phyloP scores from a whole-genome alignment of 257 asterid genomes.

The Solanum lignicaule region DNA sequence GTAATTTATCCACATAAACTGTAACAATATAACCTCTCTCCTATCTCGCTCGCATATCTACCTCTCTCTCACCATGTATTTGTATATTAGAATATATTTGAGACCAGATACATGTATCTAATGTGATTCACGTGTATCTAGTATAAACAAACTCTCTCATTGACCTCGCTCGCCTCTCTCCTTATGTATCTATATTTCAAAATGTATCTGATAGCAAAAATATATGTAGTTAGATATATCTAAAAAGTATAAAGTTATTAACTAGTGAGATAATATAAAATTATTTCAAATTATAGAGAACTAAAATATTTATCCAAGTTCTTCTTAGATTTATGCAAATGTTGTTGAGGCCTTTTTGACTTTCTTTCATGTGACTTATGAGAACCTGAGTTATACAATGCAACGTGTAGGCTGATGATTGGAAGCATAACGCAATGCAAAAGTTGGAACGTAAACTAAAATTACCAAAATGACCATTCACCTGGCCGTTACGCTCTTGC shows the following conservation, averaged over 20 bases:
- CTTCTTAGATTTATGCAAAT: no score
- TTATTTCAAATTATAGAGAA: background rate
- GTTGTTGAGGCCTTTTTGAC: background rate
- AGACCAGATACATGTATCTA: no score
- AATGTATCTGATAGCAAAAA: no score
- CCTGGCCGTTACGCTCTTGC: background rate
- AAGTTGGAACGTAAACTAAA: background rate
- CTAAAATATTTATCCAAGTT: no score
- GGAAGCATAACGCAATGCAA: background rate
- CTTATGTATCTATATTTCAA: no score
- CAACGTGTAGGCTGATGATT: background rate
- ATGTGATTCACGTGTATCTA: background rate
- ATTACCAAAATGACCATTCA: background rate
- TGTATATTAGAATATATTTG: background rate
- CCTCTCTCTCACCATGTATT: background rate
- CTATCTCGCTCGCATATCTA: background rate
- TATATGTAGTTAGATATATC: no score
- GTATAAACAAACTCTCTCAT: no score
- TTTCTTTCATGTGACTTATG: background rate
- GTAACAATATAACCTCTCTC: background rate
- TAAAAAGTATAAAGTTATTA: no score
- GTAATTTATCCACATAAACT: background rate
- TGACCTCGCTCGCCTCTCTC: background rate
- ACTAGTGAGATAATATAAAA: background rate
- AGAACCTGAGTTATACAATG: background rate